Evolutionary conservation across 345 rosid genomes (phyloP).

Genomic region (Murraya paniculata): DNA sequence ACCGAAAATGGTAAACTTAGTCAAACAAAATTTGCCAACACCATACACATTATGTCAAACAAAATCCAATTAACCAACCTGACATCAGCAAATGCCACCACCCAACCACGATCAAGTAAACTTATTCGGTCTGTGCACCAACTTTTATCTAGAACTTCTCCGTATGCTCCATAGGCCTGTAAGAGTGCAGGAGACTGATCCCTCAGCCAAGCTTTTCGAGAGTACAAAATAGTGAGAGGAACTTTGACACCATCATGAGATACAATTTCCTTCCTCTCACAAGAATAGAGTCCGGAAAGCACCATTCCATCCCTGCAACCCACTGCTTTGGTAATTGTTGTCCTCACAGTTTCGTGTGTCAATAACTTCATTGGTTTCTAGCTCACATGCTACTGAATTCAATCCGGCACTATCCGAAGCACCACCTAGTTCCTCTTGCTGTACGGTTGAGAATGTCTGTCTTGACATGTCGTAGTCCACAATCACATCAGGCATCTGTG

Average conservation of each 20-base stretch:
- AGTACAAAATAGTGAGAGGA: slow-evolving; percentile 77
- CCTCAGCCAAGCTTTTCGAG: slow-evolving; percentile 57
- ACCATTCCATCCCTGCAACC: slow-evolving; percentile 46
- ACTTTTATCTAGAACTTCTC: slow-evolving; percentile 76
- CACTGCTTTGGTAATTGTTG: slow-evolving; percentile 13
- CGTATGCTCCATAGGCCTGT: slow-evolving; percentile 87
- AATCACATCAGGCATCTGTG: slow-evolving; percentile 79
- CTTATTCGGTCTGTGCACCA: slow-evolving; percentile 76
- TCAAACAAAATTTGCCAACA: no score
- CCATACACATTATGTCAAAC: not conserved
- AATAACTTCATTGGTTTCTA: slow-evolving; percentile 15
- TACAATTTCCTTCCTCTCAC: slow-evolving; percentile 66
- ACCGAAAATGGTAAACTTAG: not conserved
- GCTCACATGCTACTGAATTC: slow-evolving; percentile 21
- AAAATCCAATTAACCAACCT: slow-evolving; percentile 45
- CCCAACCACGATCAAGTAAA: slow-evolving; percentile 95
- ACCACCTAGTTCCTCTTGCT: slow-evolving; percentile 54
- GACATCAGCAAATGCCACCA: slow-evolving; percentile 87
- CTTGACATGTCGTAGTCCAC: slow-evolving; percentile 77
- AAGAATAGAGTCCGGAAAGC: slow-evolving; percentile 52
- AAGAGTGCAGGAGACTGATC: slow-evolving; percentile 63
- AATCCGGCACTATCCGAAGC: slow-evolving; percentile 25
- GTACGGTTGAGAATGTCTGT: slow-evolving; percentile 50
- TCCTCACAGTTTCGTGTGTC: slow-evolving; percentile 19
- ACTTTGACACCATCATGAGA: slow-evolving; percentile 73